Evolutionary conservation across 1,139 yeast species (phyloP).

Genomic region (Meyerozyma carpophila): DNA sequence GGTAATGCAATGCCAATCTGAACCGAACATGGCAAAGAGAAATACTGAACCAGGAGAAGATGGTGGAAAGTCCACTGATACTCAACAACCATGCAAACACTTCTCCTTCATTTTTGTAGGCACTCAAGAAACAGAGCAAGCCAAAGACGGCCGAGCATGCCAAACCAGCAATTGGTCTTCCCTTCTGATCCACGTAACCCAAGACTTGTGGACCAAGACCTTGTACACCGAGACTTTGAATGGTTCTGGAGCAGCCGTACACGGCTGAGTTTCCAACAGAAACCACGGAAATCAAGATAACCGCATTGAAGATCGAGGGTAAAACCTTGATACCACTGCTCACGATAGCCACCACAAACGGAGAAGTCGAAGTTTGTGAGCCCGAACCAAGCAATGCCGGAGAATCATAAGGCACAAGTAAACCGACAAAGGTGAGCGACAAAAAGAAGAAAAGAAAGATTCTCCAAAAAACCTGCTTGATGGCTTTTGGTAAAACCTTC

Average conservation of each 20-base stretch:
- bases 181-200: conserved; percentile 35
- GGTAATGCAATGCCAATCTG: conserved; percentile 30
- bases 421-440: conserved; percentile 34
- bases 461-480: conserved; percentile 42
- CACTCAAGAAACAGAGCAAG: conserved; percentile 37
- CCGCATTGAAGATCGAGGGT: conserved; percentile 40
- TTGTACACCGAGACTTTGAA: conserved; percentile 36
- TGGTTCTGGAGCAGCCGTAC: conserved; percentile 40
- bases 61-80: conserved; percentile 35
- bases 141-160: conserved; percentile 30
- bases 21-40: conserved; percentile 35
- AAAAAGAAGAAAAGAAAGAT: conserved; percentile 35
- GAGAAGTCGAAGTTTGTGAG: conserved; percentile 29
- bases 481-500: conserved; percentile 35
- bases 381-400: conserved; percentile 25
- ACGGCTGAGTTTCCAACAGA: conserved; percentile 45
- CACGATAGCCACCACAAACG: conserved; percentile 40
- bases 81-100: conserved; percentile 41
- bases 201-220: conserved; percentile 34
- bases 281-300: conserved; percentile 34
- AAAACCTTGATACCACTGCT: conserved; percentile 36
- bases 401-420: conserved; percentile 31
- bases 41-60: conserved; percentile 40
- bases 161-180: conserved; percentile 40
- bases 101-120: conserved; percentile 29